A percentile compares a stretch with the other conserved stretches of the same genome.
Conservation (phyloP, 257 asterid species). For the Ballota nigra region DNA sequence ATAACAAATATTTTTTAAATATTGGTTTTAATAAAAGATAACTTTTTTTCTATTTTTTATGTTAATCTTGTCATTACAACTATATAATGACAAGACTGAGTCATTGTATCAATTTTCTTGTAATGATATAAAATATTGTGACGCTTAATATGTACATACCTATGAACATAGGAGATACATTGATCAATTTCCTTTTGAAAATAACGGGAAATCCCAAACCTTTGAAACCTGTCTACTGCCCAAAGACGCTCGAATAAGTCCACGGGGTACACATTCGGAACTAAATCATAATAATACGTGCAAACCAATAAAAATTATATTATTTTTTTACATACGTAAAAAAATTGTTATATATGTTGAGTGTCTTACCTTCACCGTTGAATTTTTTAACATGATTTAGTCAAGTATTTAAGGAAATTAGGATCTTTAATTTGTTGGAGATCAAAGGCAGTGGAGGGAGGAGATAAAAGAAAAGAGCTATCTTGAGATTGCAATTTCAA, state of each 20-base stretch:
- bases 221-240: constrained; percentile 70
- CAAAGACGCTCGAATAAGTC: constrained; percentile 89
- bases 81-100: too few relatives aligned
- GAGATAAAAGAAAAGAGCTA: constrained; percentile 92
- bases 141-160: constrained; percentile 35
- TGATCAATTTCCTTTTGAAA: constrained; percentile 55
- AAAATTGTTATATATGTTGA: too few relatives aligned
- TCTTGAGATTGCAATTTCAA: constrained; percentile 53
- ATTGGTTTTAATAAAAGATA: too few relatives aligned
- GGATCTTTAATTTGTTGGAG: constrained; percentile 67
- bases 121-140: too few relatives aligned
- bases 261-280: constrained; percentile 90
- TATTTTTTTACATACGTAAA: too few relatives aligned
- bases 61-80: too few relatives aligned
- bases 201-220: constrained; percentile 77
- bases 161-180: constrained; percentile 55
- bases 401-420: constrained; percentile 60
- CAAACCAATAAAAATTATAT: background rate
- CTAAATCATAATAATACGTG: constrained; percentile 28
- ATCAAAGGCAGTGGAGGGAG: constrained; percentile 88
- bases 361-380: constrained; percentile 63
- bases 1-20: too few relatives aligned
- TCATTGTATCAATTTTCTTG: too few relatives aligned
- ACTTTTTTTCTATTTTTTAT: too few relatives aligned
- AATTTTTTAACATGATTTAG: constrained; percentile 47